Percentiles rank a stretch among this genome's conserved stretches.
These are phyloP conservation scores for Psidium guajava DNA, from an alignment of 345 rosid genomes.

Conservation along the genomic window DNA sequence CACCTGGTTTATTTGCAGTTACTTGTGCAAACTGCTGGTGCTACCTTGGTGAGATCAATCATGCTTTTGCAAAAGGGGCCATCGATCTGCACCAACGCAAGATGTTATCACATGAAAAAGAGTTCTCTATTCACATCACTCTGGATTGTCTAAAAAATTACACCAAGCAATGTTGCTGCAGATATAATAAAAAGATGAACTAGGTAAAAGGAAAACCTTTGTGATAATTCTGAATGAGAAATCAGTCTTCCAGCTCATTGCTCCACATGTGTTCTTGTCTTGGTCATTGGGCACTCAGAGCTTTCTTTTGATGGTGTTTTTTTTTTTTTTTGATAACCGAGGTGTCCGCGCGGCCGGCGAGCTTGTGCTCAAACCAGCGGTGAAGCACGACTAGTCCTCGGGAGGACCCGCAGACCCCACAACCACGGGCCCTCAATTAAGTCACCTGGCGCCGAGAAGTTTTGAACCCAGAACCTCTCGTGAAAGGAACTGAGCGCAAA, in stretches of 20 bases:
- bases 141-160: background rate
- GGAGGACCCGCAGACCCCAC: no score
- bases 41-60: background rate
- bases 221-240: background rate
- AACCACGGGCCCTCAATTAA: no score
- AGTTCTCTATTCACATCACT: background rate
- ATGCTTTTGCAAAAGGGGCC: background rate
- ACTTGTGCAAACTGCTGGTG: background rate
- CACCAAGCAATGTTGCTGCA: background rate
- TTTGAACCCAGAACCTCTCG: no score
- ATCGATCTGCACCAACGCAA: background rate
- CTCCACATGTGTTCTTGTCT: background rate
- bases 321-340: no score
- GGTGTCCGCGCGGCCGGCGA: no score
- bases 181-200: background rate
- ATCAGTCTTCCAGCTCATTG: background rate
- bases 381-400: no score
- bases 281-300: background rate
- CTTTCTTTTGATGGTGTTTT: background rate
- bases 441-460: no score
- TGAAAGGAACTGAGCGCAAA: no score
- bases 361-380: no score
- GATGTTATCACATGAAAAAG: background rate
- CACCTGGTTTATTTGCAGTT: background rate
- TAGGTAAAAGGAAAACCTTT: background rate